A percentile compares a stretch with the other conserved stretches of the same genome.
phyloP scores from a whole-genome alignment of 2,329 filamentous ascomycete species.

The Coniochaeta sp. region DNA sequence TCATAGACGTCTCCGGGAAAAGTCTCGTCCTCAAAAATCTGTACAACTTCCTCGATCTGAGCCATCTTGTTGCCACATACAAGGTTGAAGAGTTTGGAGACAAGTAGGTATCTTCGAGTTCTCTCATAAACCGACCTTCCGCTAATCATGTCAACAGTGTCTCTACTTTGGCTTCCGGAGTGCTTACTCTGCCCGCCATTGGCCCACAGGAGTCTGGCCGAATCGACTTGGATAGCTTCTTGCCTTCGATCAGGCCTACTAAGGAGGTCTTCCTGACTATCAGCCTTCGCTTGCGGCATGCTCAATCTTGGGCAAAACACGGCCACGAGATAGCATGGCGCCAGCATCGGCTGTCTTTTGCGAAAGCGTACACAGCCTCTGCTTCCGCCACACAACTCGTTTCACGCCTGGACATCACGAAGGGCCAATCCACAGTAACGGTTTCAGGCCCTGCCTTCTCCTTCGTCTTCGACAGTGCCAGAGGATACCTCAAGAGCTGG shows the following conservation, averaged over 20 bases:
- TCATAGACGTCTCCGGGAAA: constrained; percentile 26
- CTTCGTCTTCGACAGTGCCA: constrained; percentile 36
- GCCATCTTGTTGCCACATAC: constrained; percentile 34
- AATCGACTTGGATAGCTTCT: constrained; percentile 22
- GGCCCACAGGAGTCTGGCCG: constrained; percentile 27
- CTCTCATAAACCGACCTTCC: neutral
- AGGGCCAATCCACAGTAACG: constrained; percentile 16
- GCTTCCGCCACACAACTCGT: constrained; percentile 3
- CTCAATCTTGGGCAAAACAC: constrained; percentile 41
- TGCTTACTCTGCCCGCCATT: constrained; percentile 32
- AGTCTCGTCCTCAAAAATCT: constrained; percentile 35
- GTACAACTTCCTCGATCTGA: constrained; percentile 40
- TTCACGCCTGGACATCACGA: constrained; percentile 16
- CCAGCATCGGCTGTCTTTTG: constrained; percentile 32
- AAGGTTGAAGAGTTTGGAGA: constrained; percentile 33
- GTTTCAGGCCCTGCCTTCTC: constrained; percentile 25
- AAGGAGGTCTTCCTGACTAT: constrained; percentile 38
- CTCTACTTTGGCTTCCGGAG: constrained; percentile 23
- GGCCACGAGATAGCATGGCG: constrained; percentile 50
- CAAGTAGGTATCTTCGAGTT: constrained; percentile 23
- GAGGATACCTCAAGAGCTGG: constrained; percentile 37
- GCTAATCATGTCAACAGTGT: constrained; percentile 9
- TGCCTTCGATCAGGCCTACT: constrained; percentile 18
- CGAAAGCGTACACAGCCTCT: neutral
- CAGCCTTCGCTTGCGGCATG: constrained; percentile 31